These are phyloP conservation scores for Aquilaria yunnanensis DNA, from an alignment of 345 rosid genomes.

Conservation along the genomic window DNA sequence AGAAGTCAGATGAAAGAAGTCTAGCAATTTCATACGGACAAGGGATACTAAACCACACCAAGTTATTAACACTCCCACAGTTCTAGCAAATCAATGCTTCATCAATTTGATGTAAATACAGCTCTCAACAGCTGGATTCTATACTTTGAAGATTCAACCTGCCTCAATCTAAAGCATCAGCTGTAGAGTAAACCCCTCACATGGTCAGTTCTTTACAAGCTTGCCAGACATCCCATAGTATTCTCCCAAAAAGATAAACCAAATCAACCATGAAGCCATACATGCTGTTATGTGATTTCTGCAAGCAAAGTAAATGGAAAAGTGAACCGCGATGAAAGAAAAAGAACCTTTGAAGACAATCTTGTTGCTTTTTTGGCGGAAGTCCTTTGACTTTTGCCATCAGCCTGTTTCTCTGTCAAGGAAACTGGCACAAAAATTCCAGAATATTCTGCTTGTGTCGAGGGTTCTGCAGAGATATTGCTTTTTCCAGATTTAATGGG, in stretches of 20 bases:
- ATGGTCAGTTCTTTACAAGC: too few species aligned
- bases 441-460: conserved; percentile 22
- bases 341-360: conserved; percentile 31
- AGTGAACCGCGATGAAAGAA: neutral
- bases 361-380: conserved; percentile 6
- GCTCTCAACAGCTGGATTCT: too few species aligned
- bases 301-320: neutral
- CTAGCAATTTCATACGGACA: too few species aligned
- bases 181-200: too few species aligned
- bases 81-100: neutral
- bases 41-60: neutral
- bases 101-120: neutral
- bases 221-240: neutral
- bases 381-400: conserved; percentile 18
- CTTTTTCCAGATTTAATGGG: conserved; percentile 20
- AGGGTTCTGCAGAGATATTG: conserved; percentile 18
- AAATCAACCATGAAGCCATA: too few species aligned
- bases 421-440: conserved; percentile 23
- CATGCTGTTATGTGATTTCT: too few species aligned
- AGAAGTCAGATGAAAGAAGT: too few species aligned
- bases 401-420: conserved; percentile 15
- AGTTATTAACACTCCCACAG: neutral
- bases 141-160: too few species aligned
- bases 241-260: too few species aligned
- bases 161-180: too few species aligned